A percentile compares a stretch with the other conserved stretches of the same genome.
phyloP scores from a whole-genome alignment of 2,329 filamentous ascomycete species.

The Colletotrichum tropicicola region DNA sequence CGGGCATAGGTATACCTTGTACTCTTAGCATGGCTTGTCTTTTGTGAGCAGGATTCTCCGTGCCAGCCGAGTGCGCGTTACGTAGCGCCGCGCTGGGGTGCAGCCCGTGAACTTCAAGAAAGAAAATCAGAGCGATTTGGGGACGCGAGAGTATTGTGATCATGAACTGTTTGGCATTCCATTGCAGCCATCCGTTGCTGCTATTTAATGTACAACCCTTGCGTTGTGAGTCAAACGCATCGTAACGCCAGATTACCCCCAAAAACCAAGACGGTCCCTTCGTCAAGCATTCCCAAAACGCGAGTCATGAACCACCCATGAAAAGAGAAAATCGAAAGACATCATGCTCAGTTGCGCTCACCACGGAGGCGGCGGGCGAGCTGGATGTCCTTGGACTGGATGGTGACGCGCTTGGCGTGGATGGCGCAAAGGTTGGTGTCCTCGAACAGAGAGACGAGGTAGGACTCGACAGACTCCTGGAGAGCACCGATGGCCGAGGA shows the following conservation, averaged over 20 bases:
- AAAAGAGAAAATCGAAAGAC: slow-evolving; percentile 36
- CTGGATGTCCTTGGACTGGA: slow-evolving; percentile 97
- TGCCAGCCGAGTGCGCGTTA: no score
- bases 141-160: slow-evolving; percentile 28
- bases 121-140: neutral
- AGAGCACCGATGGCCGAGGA: slow-evolving; percentile 96
- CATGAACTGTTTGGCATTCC: slow-evolving; percentile 46
- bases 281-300: slow-evolving; percentile 50
- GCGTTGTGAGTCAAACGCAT: slow-evolving; percentile 49
- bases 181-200: slow-evolving; percentile 44
- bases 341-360: slow-evolving; percentile 78
- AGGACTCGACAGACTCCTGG: slow-evolving; percentile 98
- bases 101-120: no score
- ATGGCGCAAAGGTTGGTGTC: slow-evolving; percentile 99
- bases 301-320: slow-evolving; percentile 50
- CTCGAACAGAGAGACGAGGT: slow-evolving; percentile 97
- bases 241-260: slow-evolving; percentile 56
- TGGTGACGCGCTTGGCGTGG: slow-evolving; percentile 99
- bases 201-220: slow-evolving; percentile 54
- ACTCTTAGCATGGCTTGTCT: no score
- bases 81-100: no score
- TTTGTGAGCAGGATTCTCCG: no score
- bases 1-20: no score
- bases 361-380: slow-evolving; percentile 94
- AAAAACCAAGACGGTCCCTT: slow-evolving; percentile 38